Evolutionary conservation across 495 filamentous ascomycete genomes (phyloP), one percentile per base, ranked within the genome.

Genomic region (Penicillium daleae): DNA sequence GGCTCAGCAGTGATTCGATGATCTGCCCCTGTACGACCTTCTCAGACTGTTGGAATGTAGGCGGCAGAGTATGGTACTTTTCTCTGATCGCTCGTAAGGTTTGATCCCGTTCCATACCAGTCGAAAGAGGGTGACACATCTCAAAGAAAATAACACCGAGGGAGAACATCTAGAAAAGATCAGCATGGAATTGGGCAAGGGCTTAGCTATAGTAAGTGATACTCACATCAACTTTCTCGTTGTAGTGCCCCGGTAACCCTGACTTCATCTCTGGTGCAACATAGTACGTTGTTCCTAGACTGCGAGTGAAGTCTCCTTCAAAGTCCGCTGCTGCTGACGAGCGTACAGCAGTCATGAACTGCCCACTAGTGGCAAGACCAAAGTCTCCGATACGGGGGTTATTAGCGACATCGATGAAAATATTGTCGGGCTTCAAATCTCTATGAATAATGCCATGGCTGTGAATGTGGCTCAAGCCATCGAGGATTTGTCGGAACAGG

Each of bases 61-160:
- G 37, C 2, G 95, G 95, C 42, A 98, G 83, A 7, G 69, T 73
- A 48, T 90, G 86, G 19, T 89, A 78, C 39, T 85, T 84, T 63
- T 89, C 82, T 27, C 94, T 84, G 13, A 99, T 80, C 46, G 82
- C 77, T 56, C 88, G 82, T 17, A 97, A 76, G 10, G 90, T 89
- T 57, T 88, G 78, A 24, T 90, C 92, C 35, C 96, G 86, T 74
- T 98, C 92, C 93, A 98, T 98, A 0, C 87, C 89, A 1, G 90
- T 87, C 53, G 89, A 87, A 3, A 96, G 81, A 29, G 88, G 81
- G 67, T 93, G 88, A 63, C 90, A 95, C 94, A 99, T 98, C 73
- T 99, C 95, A 66, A 98, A 97, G 75, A 99, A 96, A 60, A 99
- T 98, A 49, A 99, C 90, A 10, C 95, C 95, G 31, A 99, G 79